Conservation (phyloP, 257 asterid genomes). For the Agastache rugosa region DNA sequence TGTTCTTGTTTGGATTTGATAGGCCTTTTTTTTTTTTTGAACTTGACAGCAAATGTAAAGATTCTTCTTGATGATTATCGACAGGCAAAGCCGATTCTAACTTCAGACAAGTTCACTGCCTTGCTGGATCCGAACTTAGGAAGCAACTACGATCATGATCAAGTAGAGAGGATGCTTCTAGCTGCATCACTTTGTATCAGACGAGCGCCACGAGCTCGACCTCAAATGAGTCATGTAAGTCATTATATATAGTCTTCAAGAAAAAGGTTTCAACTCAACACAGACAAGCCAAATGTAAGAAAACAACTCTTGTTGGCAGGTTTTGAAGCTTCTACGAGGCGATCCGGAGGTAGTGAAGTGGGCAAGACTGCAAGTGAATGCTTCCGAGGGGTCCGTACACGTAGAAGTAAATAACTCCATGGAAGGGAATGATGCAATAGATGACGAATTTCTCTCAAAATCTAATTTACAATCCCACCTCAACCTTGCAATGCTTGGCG, state of each 20-base stretch:
- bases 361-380: slow-evolving; percentile 74
- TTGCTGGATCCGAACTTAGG: slow-evolving; percentile 76
- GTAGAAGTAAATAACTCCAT: slow-evolving; percentile 39
- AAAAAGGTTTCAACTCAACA: neutral
- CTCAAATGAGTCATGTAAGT: slow-evolving; percentile 88
- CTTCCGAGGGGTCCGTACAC: slow-evolving; percentile 51
- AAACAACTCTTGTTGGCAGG: slow-evolving; percentile 42
- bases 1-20: slow-evolving; percentile 15
- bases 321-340: slow-evolving; percentile 82
- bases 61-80: slow-evolving; percentile 6
- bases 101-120: slow-evolving; percentile 57
- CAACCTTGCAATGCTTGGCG: slow-evolving; percentile 83
- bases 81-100: slow-evolving; percentile 86
- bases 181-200: slow-evolving; percentile 91
- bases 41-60: neutral
- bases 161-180: slow-evolving; percentile 80
- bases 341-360: slow-evolving; percentile 67
- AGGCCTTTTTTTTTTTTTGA: neutral
- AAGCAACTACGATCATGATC: slow-evolving; percentile 58
- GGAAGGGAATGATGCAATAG: slow-evolving; percentile 65
- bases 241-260: neutral
- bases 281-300: neutral
- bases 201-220: slow-evolving; percentile 90
- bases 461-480: slow-evolving; percentile 80
- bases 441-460: slow-evolving; percentile 66